Percentiles rank a stretch among this genome's conserved stretches.
phyloP scores from a whole-genome alignment of 2,329 filamentous ascomycete genomes.

The Penicillium sp. region DNA sequence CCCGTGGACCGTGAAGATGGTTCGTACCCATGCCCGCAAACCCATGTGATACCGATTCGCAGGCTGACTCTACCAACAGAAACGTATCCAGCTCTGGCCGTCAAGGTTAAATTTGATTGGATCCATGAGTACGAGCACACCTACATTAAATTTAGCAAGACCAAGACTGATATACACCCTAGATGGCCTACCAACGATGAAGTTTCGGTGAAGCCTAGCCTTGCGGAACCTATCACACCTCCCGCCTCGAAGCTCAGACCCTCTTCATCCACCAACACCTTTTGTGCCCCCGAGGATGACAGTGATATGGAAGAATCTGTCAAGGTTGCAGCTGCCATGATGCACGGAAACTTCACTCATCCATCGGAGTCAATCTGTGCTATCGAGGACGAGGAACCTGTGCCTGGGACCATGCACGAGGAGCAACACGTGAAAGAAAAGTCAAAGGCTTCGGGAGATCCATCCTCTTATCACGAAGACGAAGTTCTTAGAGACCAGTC shows the following conservation, averaged over 20 bases:
- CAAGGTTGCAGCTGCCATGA: background rate
- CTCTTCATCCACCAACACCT: slow-evolving; percentile 35
- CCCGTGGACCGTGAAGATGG: slow-evolving; percentile 50
- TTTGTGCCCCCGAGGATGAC: slow-evolving; percentile 43
- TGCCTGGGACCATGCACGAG: background rate
- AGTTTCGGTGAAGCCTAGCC: background rate
- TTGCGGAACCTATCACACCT: background rate
- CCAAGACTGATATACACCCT: background rate
- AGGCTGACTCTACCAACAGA: slow-evolving; percentile 21
- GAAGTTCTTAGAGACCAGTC: background rate
- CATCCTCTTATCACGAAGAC: background rate
- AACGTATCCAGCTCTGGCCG: slow-evolving; percentile 32
- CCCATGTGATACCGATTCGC: background rate
- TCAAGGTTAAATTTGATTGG: slow-evolving; percentile 34
- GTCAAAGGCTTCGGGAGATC: background rate
- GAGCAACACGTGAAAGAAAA: background rate
- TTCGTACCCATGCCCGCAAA: slow-evolving; percentile 13
- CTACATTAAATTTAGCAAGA: too few relatives aligned
- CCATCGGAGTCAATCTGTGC: background rate
- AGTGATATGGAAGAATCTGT: slow-evolving; percentile 25
- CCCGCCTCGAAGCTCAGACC: background rate
- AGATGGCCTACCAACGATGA: background rate
- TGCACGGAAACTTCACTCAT: background rate
- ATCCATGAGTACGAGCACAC: background rate
- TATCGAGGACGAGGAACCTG: background rate